A percentile compares a stretch with the other conserved stretches of the same genome.
phyloP scores from a whole-genome alignment of 148 eudicot species.

The Chenopodium berlandieri region DNA sequence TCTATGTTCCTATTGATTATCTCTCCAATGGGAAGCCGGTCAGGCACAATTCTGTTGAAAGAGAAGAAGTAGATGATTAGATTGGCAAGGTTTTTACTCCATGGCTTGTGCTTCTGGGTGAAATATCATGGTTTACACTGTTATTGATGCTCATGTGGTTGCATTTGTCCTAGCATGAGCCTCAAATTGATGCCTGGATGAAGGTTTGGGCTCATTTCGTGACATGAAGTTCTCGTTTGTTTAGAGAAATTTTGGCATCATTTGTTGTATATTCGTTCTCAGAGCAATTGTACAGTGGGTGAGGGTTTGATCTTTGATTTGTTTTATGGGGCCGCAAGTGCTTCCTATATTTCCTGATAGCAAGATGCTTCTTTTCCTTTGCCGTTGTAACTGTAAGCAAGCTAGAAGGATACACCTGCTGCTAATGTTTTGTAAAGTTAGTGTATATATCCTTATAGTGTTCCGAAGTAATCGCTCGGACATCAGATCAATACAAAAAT shows the following conservation, averaged over 20 bases:
- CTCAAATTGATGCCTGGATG: conserved; percentile 14
- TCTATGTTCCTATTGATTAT: conserved; percentile 74
- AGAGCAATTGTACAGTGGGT: conserved; percentile 66
- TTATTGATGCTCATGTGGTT: conserved; percentile 18
- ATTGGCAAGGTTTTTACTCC: conserved; percentile 11
- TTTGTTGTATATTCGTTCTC: conserved; percentile 69
- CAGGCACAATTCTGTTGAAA: conserved; percentile 39
- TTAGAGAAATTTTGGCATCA: conserved; percentile 42
- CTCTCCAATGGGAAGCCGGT: conserved; percentile 60
- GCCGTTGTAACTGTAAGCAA: conserved; percentile 54
- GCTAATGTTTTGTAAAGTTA: conserved; percentile 49
- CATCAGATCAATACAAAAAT: conserved; percentile 38
- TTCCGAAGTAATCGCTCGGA: conserved; percentile 33
- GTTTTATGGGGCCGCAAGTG: conserved; percentile 35
- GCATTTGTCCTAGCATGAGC: conserved; percentile 22
- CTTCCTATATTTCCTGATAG: conserved; percentile 10
- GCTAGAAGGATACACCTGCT: conserved; percentile 44
- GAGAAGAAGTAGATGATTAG: conserved; percentile 46
- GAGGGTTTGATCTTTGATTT: conserved; percentile 41
- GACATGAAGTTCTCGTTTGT: conserved; percentile 21
- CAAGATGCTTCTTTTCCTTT: conserved; percentile 34
- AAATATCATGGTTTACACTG: conserved; percentile 11
- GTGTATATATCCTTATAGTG: conserved; percentile 50
- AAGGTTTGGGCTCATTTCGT: conserved; percentile 30
- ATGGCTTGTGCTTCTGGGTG: background rate